Base-by-base conservation (phyloP, 495 filamentous ascomycete species). In the Chaetomium fimeti region DNA sequence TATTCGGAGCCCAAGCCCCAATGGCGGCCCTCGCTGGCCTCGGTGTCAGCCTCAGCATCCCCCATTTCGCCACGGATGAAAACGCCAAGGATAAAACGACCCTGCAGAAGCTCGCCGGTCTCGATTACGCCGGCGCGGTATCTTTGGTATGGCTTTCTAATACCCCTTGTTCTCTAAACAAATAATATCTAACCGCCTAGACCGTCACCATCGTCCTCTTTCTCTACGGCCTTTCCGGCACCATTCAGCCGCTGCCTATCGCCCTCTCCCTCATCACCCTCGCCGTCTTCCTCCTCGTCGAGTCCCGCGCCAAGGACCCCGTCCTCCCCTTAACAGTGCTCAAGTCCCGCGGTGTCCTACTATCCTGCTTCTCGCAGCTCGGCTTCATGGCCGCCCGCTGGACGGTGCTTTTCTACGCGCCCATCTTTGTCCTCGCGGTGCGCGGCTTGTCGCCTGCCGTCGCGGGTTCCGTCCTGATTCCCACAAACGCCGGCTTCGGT, bases 361-460 rank as follows among this genome's bases (percentile, higher is more conserved):
- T 91, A 13, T 88, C 86, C 12, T 92, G 89, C 68, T 56, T 91
- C 18, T 80, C 85, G 1, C 88, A 89, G 45, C 78, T 89, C 0
- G 83, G 84, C 29, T 83, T 89, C 68, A 92, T 92, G 89, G 85
- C 88, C 74, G 81, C 88, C 6, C 86, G 90, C 47, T 92, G 89
- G 89, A 77, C 79, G 5, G 81, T 92, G n/a, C 77, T 93, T 8
- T 92, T 91, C 74, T 92, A 88, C 77, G 81, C 86, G 0, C 90
- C 90, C 0, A 84, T 88, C 32, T 91, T 90, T 67, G 85, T 88
- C 7, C 84, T 92, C 60, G 86, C 88, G 4, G 85, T 92, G 0
- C 83, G 84, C 5, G 82, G 81, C 56, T 88, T 88, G 80, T 73
- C 77, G 12, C 85, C 88, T 4, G 87, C 87, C 5, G 75, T 80